Percentiles rank a stretch among this genome's conserved stretches.
Conservation (phyloP, 2,329 filamentous ascomycete species). For the Ascochyta fabae region DNA sequence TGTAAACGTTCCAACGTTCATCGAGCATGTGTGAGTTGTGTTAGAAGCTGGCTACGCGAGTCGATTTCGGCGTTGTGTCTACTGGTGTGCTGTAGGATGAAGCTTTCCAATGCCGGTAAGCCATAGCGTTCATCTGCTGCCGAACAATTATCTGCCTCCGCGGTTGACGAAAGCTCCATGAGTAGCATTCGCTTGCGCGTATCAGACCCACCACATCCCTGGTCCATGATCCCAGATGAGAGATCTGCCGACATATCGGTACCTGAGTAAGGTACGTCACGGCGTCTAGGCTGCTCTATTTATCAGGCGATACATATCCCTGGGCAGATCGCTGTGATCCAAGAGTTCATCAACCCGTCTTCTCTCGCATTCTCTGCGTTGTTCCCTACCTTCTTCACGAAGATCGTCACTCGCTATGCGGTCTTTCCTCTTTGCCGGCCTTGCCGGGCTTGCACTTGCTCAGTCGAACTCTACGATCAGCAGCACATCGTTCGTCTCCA, state of each 20-base stretch:
- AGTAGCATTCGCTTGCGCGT: background rate
- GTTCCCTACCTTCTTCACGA: background rate
- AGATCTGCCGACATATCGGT: conserved; percentile 3
- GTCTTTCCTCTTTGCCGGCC: conserved; percentile 12
- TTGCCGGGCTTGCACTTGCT: conserved; percentile 22
- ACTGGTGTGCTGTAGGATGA: background rate
- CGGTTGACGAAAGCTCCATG: background rate
- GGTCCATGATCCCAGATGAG: background rate
- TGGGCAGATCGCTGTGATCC: conserved; percentile 16
- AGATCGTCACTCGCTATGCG: conserved; percentile 23
- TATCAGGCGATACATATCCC: conserved; percentile 2
- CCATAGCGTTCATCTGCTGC: background rate
- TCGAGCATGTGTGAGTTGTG: background rate
- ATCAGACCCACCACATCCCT: background rate
- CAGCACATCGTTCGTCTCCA: conserved; percentile 5
- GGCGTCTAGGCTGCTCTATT: background rate
- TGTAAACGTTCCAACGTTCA: background rate
- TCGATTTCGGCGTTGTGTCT: background rate
- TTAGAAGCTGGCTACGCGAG: background rate
- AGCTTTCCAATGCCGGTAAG: background rate
- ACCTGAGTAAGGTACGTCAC: background rate
- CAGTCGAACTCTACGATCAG: conserved; percentile 19
- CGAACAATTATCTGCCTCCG: background rate
- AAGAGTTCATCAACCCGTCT: conserved; percentile 5
- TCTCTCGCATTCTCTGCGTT: background rate